Percentiles rank a stretch among this genome's conserved stretches.
Evolutionary conservation across 2,329 filamentous ascomycete species (phyloP).

Genomic region (Colletotrichum viniferum): DNA sequence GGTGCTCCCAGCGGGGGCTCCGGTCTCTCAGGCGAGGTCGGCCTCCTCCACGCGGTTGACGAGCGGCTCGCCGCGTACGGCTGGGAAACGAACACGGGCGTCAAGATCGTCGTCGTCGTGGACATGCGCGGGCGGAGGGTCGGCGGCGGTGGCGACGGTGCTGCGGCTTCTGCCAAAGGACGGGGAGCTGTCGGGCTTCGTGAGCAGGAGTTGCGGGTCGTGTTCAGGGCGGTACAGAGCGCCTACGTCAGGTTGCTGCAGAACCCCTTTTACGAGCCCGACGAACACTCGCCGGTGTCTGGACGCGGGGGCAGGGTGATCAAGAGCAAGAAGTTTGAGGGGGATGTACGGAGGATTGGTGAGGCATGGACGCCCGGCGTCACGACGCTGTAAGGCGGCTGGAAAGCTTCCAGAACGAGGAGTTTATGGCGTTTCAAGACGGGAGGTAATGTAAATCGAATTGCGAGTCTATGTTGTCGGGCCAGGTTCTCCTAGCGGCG

Average conservation of each 20-base stretch:
- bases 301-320: conserved; percentile 71
- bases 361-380: conserved; percentile 82
- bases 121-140: conserved; percentile 81
- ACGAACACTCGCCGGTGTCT: conserved; percentile 72
- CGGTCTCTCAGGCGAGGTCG: conserved; percentile 79
- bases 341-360: conserved; percentile 85
- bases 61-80: conserved; percentile 93
- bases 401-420: not conserved
- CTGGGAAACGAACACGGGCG: conserved; percentile 93
- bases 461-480: not conserved
- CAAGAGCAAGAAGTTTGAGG: conserved; percentile 78
- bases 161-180: conserved; percentile 31
- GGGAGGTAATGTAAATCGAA: not conserved
- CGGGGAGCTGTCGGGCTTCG: conserved; percentile 68
- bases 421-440: not conserved
- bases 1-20: conserved; percentile 28
- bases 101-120: conserved; percentile 88
- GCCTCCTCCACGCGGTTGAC: conserved; percentile 90
- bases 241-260: conserved; percentile 88
- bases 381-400: conserved; percentile 53
- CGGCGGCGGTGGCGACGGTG: conserved; percentile 27
- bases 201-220: conserved; percentile 87
- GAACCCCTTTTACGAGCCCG: conserved; percentile 94
- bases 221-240: conserved; percentile 90
- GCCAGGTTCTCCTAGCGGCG: not conserved